Conservation (phyloP, 2,329 filamentous ascomycete species). For the Penicillium sp. region DNA sequence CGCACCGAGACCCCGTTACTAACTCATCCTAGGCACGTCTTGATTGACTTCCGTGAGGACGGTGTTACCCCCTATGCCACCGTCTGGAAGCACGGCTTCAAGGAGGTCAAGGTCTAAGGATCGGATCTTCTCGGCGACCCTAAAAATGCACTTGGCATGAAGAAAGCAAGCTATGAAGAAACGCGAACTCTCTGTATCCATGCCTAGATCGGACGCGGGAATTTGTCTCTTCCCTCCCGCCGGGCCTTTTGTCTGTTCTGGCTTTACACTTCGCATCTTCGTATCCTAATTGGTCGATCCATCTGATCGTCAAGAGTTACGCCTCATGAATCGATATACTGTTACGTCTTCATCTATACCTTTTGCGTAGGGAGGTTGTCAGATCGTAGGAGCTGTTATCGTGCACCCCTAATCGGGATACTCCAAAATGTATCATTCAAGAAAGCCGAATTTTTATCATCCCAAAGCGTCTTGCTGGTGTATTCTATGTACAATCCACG, state of each 20-base stretch:
- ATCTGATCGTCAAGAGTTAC: slow-evolving; percentile 32
- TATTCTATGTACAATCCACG: neutral
- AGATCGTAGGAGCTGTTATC: neutral
- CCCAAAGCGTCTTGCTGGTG: neutral
- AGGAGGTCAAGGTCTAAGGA: slow-evolving; percentile 82
- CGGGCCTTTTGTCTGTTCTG: slow-evolving; percentile 20
- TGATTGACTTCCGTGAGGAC: slow-evolving; percentile 97
- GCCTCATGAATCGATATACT: slow-evolving; percentile 38
- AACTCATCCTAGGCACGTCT: slow-evolving; percentile 64
- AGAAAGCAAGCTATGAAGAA: slow-evolving; percentile 25
- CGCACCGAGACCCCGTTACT: neutral
- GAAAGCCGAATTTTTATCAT: neutral
- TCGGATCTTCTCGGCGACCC: slow-evolving; percentile 9
- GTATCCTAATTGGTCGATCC: slow-evolving; percentile 30
- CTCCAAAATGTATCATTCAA: neutral
- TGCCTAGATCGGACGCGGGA: slow-evolving; percentile 12
- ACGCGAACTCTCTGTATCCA: slow-evolving; percentile 16
- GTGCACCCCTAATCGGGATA: neutral
- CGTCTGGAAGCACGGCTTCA: slow-evolving; percentile 93
- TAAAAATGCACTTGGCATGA: slow-evolving; percentile 24
- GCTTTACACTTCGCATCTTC: slow-evolving; percentile 27
- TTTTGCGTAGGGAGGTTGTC: neutral
- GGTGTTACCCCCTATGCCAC: slow-evolving; percentile 85
- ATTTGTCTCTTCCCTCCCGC: slow-evolving; percentile 14
- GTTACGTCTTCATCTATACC: slow-evolving; percentile 15